Evolutionary conservation across 345 rosid species (phyloP).

Genomic region (Hevea brasiliensis): DNA sequence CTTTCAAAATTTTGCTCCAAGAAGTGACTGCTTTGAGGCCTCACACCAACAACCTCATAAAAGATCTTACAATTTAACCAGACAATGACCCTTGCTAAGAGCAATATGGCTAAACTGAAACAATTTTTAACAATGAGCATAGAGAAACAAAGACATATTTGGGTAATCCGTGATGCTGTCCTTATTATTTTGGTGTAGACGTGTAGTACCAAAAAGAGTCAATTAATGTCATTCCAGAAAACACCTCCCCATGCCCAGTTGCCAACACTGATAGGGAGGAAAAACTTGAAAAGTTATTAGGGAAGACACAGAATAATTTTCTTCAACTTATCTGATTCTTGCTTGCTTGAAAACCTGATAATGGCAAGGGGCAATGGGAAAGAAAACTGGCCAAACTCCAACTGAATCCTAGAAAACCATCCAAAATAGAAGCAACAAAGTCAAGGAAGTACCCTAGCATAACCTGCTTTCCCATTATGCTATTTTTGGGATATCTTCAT

Average conservation of each 20-base stretch:
- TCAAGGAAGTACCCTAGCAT: not conserved
- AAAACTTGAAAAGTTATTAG: not conserved
- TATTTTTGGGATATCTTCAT: not conserved
- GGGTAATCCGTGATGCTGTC: not conserved
- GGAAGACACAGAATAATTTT: not conserved
- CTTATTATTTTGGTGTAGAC: not conserved
- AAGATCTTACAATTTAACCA: not conserved
- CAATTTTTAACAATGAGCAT: not conserved
- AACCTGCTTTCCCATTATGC: not conserved
- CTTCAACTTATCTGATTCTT: not conserved
- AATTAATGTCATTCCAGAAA: not conserved
- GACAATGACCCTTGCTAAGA: not conserved
- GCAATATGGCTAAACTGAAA: not conserved
- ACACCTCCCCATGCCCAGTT: not conserved
- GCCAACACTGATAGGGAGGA: not conserved
- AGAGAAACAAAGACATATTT: not conserved
- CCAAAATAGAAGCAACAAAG: too few relatives aligned
- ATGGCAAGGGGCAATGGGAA: not conserved
- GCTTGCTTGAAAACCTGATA: not conserved
- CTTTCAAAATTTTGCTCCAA: not conserved
- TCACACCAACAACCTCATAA: not conserved
- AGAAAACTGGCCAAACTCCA: not conserved
- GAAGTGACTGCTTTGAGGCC: not conserved
- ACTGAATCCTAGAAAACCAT: not conserved
- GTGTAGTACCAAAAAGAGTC: not conserved